phyloP scores from a whole-genome alignment of 257 asterid species.

The Paulownia fortunei region DNA sequence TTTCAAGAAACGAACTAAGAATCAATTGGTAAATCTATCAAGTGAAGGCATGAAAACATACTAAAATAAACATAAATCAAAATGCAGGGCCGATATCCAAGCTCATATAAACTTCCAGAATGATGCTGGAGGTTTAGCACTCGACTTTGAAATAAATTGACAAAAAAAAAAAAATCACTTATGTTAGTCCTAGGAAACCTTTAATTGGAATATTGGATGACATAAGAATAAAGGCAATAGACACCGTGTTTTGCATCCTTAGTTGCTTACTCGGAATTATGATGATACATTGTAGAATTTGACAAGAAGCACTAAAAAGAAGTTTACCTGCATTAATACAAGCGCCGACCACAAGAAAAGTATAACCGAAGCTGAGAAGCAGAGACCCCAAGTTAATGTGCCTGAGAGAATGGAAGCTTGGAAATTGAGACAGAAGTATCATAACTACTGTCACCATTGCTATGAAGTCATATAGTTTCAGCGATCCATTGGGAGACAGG shows the following conservation, averaged over 20 bases:
- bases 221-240: neutral
- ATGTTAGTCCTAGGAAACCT: neutral
- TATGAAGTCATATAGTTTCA: conserved; percentile 83
- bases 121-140: neutral
- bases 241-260: neutral
- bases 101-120: neutral
- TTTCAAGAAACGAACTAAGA: neutral
- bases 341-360: conserved; percentile 89
- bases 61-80: neutral
- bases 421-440: conserved; percentile 91
- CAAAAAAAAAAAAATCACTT: neutral
- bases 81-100: neutral
- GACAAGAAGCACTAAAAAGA: neutral
- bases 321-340: conserved; percentile 75
- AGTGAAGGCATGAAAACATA: neutral
- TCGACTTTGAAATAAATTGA: neutral
- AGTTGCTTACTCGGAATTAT: neutral
- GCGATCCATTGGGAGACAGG: conserved; percentile 69
- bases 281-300: neutral
- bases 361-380: conserved; percentile 81
- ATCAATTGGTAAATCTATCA: neutral
- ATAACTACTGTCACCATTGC: conserved; percentile 85
- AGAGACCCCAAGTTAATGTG: conserved; percentile 81
- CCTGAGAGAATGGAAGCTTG: conserved; percentile 95
- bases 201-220: neutral